Conservation (phyloP, 2,329 filamentous ascomycete species). For the Penicillium freii region DNA sequence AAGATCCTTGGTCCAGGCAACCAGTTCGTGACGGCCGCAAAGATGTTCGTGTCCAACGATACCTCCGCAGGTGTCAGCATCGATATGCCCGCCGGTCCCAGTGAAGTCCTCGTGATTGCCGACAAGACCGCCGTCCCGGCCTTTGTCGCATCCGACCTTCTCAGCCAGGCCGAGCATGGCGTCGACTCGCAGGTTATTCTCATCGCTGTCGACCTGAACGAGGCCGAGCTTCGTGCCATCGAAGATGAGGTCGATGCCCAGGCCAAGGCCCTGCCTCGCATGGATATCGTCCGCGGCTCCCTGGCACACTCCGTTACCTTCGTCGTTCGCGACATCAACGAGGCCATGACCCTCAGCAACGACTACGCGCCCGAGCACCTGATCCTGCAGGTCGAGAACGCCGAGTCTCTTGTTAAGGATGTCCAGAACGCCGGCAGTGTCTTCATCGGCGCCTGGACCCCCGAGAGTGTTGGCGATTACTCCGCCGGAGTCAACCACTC, state of each 20-base stretch:
- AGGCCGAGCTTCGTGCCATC: slow-evolving; percentile 73
- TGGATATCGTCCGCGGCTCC: slow-evolving; percentile 86
- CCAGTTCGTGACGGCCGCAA: slow-evolving; percentile 96
- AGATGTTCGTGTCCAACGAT: slow-evolving; percentile 98
- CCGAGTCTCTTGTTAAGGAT: slow-evolving; percentile 69
- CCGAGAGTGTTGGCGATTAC: slow-evolving; percentile 96
- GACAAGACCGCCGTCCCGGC: slow-evolving; percentile 85
- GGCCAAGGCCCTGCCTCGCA: slow-evolving; percentile 79
- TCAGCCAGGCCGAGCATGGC: slow-evolving; percentile 95
- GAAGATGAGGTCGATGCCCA: slow-evolving; percentile 89
- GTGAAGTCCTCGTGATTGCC: slow-evolving; percentile 93
- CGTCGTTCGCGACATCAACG: slow-evolving; percentile 65
- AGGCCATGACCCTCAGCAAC: slow-evolving; percentile 82
- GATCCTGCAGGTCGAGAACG: slow-evolving; percentile 82
- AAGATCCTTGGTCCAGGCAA: slow-evolving; percentile 98
- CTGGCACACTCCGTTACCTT: slow-evolving; percentile 92
- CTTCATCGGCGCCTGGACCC: slow-evolving; percentile 94
- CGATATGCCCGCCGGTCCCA: slow-evolving; percentile 97
- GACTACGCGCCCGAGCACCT: slow-evolving; percentile 94
- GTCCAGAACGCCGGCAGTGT: slow-evolving; percentile 95
- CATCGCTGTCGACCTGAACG: slow-evolving; percentile 76
- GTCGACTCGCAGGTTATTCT: slow-evolving; percentile 93
- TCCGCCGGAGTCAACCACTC: slow-evolving; percentile 97
- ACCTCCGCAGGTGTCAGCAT: slow-evolving; percentile 93
- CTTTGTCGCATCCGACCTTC: slow-evolving; percentile 90